Conservation (phyloP, 495 filamentous ascomycete genomes). For the Tuber brumale region DNA sequence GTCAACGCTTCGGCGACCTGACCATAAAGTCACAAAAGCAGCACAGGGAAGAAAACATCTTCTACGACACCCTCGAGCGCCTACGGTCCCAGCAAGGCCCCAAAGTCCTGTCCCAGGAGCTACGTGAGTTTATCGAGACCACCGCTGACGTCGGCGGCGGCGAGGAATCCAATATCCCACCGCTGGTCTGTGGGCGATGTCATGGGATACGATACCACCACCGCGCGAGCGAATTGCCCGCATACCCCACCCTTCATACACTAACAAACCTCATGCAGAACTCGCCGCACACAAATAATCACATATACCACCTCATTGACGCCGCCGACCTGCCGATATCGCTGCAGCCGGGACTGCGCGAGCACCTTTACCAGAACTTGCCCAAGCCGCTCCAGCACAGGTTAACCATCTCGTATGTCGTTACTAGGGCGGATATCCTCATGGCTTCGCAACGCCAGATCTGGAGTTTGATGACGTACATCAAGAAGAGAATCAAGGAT, state of each 20-base stretch:
- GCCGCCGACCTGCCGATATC: conserved; percentile 96
- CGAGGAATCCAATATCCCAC: conserved; percentile 3
- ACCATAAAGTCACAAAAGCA: conserved; percentile 29
- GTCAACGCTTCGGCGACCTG: conserved; percentile 46
- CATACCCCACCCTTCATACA: conserved; percentile 61
- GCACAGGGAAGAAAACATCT: conserved; percentile 42
- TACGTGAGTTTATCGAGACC: background rate
- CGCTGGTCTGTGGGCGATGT: conserved; percentile 76
- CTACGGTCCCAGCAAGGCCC: conserved; percentile 24
- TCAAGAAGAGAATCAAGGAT: conserved; percentile 64
- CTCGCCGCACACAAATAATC: conserved; percentile 78
- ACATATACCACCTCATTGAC: conserved; percentile 95
- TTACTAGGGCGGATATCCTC: conserved; percentile 81
- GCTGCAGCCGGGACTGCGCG: conserved; percentile 60
- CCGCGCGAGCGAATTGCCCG: conserved; percentile 26
- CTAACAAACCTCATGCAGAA: conserved; percentile 75
- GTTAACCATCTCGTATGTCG: conserved; percentile 73
- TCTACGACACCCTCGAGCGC: conserved; percentile 31
- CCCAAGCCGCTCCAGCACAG: conserved; percentile 42
- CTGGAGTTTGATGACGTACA: conserved; percentile 72
- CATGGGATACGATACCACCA: conserved; percentile 76
- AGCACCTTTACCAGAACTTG: conserved; percentile 36
- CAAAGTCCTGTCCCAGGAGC: background rate
- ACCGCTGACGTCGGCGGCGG: no score
- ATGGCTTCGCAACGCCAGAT: conserved; percentile 73